These are phyloP conservation scores for Tilletiopsis washingtonensis DNA, from an alignment of 1,284 basidiomycete species.

Conservation along the genomic window DNA sequence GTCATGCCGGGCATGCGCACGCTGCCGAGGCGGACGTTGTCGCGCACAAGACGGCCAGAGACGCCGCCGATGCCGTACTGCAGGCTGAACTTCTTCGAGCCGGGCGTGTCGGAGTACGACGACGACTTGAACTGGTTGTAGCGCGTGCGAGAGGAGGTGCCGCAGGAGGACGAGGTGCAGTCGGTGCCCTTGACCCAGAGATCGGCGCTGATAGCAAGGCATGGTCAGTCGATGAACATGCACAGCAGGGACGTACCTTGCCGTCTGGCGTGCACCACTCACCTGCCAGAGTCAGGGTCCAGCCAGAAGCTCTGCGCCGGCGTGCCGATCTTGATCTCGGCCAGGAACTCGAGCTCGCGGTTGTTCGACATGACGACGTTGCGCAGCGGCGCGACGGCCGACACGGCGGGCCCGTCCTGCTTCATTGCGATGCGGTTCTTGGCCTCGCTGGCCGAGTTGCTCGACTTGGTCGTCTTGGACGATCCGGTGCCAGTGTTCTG, in stretches of 20 bases:
- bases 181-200: slow-evolving; percentile 4
- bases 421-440: background rate
- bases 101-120: background rate
- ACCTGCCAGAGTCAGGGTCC: slow-evolving; percentile 3
- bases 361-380: background rate
- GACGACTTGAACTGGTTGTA: background rate
- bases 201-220: background rate
- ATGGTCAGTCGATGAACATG: too few relatives aligned
- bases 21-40: background rate
- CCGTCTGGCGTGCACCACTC: background rate
- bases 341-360: slow-evolving; percentile 2
- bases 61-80: slow-evolving; percentile 8
- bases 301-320: background rate
- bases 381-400: background rate
- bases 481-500: background rate
- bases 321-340: slow-evolving; percentile 1
- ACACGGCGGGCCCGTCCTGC: background rate
- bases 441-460: background rate
- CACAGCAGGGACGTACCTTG: too few relatives aligned
- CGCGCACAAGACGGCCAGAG: slow-evolving; percentile 1
- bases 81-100: slow-evolving; percentile 5
- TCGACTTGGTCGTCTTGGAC: background rate
- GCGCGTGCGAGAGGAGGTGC: too few relatives aligned
- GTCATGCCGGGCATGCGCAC: background rate
- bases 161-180: background rate